Conservation (phyloP, 768 basidiomycete genomes). For the Podaxis sp. region DNA sequence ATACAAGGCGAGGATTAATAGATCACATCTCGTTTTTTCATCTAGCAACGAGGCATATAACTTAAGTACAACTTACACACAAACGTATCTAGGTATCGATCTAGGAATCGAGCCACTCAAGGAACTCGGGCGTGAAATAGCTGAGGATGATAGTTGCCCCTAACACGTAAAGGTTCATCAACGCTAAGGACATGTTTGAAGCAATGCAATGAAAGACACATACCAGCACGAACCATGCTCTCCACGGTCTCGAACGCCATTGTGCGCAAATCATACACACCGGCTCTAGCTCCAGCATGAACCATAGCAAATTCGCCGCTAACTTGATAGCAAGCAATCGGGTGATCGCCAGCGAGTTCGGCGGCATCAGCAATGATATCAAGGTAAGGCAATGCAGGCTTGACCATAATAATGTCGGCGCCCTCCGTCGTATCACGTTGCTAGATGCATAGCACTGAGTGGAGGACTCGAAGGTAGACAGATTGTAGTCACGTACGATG, state of each 20-base stretch:
- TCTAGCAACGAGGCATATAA: neutral
- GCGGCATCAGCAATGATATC: constrained; percentile 93
- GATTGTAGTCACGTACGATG: constrained; percentile 57
- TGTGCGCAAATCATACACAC: constrained; percentile 86
- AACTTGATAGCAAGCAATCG: constrained; percentile 96
- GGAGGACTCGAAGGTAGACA: neutral
- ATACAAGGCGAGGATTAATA: neutral
- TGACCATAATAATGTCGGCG: constrained; percentile 99
- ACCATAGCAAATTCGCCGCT: constrained; percentile 99
- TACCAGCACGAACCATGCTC: constrained; percentile 90
- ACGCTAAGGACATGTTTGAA: neutral
- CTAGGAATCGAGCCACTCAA: constrained; percentile 68
- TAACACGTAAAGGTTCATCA: constrained; percentile 24
- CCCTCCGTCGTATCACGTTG: constrained; percentile 87
- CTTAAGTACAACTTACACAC: neutral
- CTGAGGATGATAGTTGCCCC: constrained; percentile 88
- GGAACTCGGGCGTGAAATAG: constrained; percentile 96
- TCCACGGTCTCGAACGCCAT: constrained; percentile 97
- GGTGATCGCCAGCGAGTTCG: constrained; percentile 78
- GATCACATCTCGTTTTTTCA: neutral
- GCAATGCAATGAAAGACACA: constrained; percentile 25
- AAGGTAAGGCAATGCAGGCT: constrained; percentile 93
- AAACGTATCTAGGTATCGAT: neutral
- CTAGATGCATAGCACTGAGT: constrained; percentile 38
- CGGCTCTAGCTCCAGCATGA: constrained; percentile 87